Percentiles rank a stretch among this genome's conserved stretches.
Evolutionary conservation across 805 yeast species (phyloP).

Genomic region (Myxozyma sirexii): DNA sequence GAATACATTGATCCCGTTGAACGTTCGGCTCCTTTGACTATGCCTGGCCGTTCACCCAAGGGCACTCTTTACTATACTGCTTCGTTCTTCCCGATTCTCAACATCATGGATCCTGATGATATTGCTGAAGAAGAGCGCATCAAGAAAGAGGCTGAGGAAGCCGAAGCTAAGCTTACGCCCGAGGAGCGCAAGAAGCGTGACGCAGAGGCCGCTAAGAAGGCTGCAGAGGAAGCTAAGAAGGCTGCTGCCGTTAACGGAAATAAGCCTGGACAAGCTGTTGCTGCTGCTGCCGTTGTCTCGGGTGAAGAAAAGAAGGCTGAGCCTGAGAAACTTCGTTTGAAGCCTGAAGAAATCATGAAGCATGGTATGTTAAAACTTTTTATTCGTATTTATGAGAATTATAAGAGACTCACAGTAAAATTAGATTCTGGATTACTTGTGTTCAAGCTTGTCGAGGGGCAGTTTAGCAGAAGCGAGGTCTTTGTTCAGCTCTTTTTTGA

Average conservation of each 20-base stretch:
- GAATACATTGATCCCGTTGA: constrained; percentile 60
- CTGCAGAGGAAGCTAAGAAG: constrained; percentile 1
- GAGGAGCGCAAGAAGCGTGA: constrained; percentile 40
- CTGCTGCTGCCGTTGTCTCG: constrained; percentile 16
- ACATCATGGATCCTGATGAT: constrained; percentile 78
- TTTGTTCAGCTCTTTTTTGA: constrained; percentile 80
- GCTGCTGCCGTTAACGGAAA: constrained; percentile 10
- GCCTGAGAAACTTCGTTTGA: constrained; percentile 52
- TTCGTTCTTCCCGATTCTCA: constrained; percentile 81
- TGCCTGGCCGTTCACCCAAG: constrained; percentile 75
- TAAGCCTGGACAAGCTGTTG: constrained; percentile 14
- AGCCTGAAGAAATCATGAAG: constrained; percentile 47
- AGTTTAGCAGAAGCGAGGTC: constrained; percentile 55
- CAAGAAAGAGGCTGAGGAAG: constrained; percentile 44
- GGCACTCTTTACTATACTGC: constrained; percentile 75
- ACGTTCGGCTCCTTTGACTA: constrained; percentile 64
- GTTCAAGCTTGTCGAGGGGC: constrained; percentile 63
- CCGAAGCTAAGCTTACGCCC: constrained; percentile 41
- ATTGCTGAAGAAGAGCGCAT: constrained; percentile 57
- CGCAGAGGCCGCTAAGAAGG: constrained; percentile 15
- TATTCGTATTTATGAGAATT: constrained; percentile 51
- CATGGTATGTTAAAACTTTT: constrained; percentile 33
- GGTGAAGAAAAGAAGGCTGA: constrained; percentile 42
- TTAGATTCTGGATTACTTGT: constrained; percentile 74
- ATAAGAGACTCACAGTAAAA: constrained; percentile 42